Percentiles rank a stretch among this genome's conserved stretches.
Evolutionary conservation across 495 filamentous ascomycete species (phyloP).

Genomic region (Neurospora terricola): DNA sequence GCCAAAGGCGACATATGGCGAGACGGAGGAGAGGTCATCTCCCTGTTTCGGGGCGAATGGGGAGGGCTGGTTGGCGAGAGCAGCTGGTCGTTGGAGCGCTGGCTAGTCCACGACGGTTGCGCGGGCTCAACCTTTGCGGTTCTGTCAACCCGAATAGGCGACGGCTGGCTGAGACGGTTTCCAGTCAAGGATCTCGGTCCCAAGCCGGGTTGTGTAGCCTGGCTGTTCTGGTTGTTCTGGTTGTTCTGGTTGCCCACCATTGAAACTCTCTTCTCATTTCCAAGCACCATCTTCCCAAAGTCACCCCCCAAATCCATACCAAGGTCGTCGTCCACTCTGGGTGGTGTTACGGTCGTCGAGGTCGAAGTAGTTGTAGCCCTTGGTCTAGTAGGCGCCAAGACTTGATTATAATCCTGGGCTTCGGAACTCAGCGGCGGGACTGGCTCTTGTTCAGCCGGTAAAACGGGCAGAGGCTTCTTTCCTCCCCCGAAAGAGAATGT

Average conservation of each 20-base stretch:
- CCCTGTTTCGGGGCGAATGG: constrained; percentile 17
- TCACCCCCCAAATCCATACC: constrained; percentile 48
- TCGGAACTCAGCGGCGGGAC: constrained; percentile 23
- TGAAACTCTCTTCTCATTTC: constrained; percentile 46
- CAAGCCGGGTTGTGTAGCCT: constrained; percentile 7
- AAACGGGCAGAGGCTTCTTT: constrained; percentile 37
- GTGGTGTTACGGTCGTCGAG: constrained; percentile 58
- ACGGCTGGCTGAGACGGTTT: constrained; percentile 35
- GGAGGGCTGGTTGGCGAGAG: constrained; percentile 34
- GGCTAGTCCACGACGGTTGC: constrained; percentile 60
- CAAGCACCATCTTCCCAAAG: constrained; percentile 60
- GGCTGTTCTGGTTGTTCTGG: constrained; percentile 10
- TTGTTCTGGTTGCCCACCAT: constrained; percentile 31
- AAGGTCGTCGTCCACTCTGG: constrained; percentile 53
- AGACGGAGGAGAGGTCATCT: constrained; percentile 22
- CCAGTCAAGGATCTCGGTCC: constrained; percentile 27
- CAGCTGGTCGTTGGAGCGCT: constrained; percentile 53
- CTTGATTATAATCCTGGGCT: constrained; percentile 19
- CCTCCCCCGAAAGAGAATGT: constrained; percentile 65
- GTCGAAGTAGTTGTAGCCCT: constrained; percentile 40
- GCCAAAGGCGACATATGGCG: constrained; percentile 19
- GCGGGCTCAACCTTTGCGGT: constrained; percentile 46
- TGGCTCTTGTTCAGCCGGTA: constrained; percentile 32
- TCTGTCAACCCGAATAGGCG: constrained; percentile 50
- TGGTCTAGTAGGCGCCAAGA: constrained; percentile 26